Evolutionary conservation across 1,139 yeast genomes (phyloP).

Genomic region (Zygosaccharomyces sapae): DNA sequence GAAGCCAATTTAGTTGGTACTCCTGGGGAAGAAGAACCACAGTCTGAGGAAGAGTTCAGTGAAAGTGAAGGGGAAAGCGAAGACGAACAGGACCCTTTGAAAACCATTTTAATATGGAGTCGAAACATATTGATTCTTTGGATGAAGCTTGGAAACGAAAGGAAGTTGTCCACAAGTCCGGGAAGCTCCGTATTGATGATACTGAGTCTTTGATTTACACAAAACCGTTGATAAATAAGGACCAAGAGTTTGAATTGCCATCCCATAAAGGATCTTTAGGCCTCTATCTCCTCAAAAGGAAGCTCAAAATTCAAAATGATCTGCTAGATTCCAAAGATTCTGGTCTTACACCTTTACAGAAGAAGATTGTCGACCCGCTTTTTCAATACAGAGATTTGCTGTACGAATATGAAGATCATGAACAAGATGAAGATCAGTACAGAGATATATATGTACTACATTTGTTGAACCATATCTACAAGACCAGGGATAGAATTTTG

Average conservation of each 20-base stretch:
- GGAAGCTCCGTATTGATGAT: conserved; percentile 17
- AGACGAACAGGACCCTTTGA: conserved; percentile 62
- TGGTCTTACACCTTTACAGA: conserved; percentile 40
- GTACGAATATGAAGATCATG: conserved; percentile 52
- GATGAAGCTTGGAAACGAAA: conserved; percentile 24
- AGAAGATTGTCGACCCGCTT: conserved; percentile 53
- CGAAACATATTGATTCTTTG: conserved; percentile 42
- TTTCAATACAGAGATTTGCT: conserved; percentile 70
- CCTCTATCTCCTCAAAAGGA: conserved; percentile 37
- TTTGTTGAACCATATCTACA: conserved; percentile 73
- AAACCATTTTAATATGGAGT: conserved; percentile 61
- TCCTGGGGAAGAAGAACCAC: conserved; percentile 34
- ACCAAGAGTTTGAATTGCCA: conserved; percentile 18
- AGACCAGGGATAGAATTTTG: conserved; percentile 77
- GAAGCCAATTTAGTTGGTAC: conserved; percentile 37
- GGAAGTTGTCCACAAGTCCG: conserved; percentile 22
- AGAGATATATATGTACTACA: conserved; percentile 67
- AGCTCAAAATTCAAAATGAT: conserved; percentile 31
- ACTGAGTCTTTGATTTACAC: conserved; percentile 26
- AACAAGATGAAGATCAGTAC: conserved; percentile 44
- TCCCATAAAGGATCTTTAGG: conserved; percentile 25
- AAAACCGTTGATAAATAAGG: conserved; percentile 20
- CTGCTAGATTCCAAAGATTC: conserved; percentile 21
- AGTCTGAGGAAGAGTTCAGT: conserved; percentile 35
- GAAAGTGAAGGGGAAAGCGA: conserved; percentile 36